A percentile compares a stretch with the other conserved stretches of the same genome.
Evolutionary conservation across 2,329 filamentous ascomycete species (phyloP).

Genomic region (Calonectria naviculata): DNA sequence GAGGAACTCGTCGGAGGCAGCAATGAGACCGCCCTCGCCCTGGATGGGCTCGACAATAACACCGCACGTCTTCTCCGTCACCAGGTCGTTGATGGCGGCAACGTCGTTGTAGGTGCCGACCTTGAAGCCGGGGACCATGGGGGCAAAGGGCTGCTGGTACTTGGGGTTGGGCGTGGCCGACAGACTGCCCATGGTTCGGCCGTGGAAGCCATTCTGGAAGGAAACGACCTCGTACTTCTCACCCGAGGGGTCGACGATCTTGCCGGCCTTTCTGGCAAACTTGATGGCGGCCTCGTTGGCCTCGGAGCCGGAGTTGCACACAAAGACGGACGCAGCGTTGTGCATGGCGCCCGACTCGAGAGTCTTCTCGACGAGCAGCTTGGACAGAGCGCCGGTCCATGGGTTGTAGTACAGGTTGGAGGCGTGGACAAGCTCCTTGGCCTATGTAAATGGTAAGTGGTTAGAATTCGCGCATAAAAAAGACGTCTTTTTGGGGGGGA

Average conservation of each 20-base stretch:
- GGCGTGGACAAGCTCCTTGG: slow-evolving; percentile 84
- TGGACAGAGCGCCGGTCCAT: slow-evolving; percentile 91
- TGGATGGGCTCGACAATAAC: slow-evolving; percentile 98
- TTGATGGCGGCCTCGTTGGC: slow-evolving; percentile 99
- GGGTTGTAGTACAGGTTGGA: slow-evolving; percentile 98
- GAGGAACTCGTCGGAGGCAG: slow-evolving; percentile 86
- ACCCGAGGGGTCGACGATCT: slow-evolving; percentile 76
- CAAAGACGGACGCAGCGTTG: slow-evolving; percentile 82
- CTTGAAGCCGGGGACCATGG: slow-evolving; percentile 94
- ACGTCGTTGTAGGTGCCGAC: slow-evolving; percentile 90
- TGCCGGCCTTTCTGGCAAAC: slow-evolving; percentile 92
- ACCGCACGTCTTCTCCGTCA: slow-evolving; percentile 89
- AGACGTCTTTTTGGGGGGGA: neutral
- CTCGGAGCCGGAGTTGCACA: slow-evolving; percentile 97
- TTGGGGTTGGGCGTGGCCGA: slow-evolving; percentile 99
- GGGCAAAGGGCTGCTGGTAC: slow-evolving; percentile 94
- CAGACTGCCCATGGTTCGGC: slow-evolving; percentile 92
- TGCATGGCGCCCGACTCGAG: slow-evolving; percentile 84
- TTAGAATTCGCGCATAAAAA: neutral
- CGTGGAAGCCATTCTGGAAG: slow-evolving; percentile 94
- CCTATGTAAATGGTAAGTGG: slow-evolving; percentile 47
- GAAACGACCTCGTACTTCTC: slow-evolving; percentile 87
- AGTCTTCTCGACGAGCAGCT: slow-evolving; percentile 86
- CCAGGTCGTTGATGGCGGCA: slow-evolving; percentile 74
- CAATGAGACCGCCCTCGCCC: slow-evolving; percentile 92